These are phyloP conservation scores for Hypoxylon sp. DNA, from an alignment of 2,329 filamentous ascomycete genomes.

Conservation along the genomic window DNA sequence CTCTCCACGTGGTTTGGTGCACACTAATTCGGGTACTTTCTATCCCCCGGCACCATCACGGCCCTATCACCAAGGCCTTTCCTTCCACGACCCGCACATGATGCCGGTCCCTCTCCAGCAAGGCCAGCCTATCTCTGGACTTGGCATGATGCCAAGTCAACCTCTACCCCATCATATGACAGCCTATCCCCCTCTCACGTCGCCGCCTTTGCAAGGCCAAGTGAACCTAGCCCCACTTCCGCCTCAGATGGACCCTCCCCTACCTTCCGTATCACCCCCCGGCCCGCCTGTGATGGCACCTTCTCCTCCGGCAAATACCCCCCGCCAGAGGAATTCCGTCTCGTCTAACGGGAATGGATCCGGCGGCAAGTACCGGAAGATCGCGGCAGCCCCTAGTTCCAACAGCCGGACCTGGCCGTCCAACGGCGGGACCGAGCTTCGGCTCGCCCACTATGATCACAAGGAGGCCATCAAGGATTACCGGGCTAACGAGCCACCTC, in stretches of 20 bases:
- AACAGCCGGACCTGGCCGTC: conserved; percentile 65
- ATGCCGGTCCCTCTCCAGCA: conserved; percentile 51
- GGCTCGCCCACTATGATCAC: conserved; percentile 70
- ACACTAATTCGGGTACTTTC: conserved; percentile 56
- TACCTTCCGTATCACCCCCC: conserved; percentile 49
- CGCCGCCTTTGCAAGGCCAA: conserved; percentile 49
- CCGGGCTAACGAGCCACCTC: conserved; percentile 67
- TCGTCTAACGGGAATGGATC: conserved; percentile 51
- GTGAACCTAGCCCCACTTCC: conserved; percentile 50
- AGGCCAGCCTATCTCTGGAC: conserved; percentile 38
- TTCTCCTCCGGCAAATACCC: conserved; percentile 51
- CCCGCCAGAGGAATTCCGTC: conserved; percentile 54
- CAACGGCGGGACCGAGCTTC: conserved; percentile 66
- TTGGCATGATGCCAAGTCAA: conserved; percentile 44
- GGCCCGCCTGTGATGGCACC: conserved; percentile 47
- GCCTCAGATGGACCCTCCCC: conserved; percentile 45
- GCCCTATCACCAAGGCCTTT: conserved; percentile 57
- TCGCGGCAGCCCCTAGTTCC: conserved; percentile 71
- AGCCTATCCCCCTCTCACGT: conserved; percentile 48
- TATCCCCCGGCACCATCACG: conserved; percentile 56
- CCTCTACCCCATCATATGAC: conserved; percentile 39
- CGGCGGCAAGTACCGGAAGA: conserved; percentile 67
- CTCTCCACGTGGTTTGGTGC: conserved; percentile 50
- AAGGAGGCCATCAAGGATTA: conserved; percentile 72
- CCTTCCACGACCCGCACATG: conserved; percentile 52